Evolutionary conservation across 192 early-diverging fungal species (phyloP), one percentile per base, ranked within the genome.

Genomic region (Coemansia guatemalensis): DNA sequence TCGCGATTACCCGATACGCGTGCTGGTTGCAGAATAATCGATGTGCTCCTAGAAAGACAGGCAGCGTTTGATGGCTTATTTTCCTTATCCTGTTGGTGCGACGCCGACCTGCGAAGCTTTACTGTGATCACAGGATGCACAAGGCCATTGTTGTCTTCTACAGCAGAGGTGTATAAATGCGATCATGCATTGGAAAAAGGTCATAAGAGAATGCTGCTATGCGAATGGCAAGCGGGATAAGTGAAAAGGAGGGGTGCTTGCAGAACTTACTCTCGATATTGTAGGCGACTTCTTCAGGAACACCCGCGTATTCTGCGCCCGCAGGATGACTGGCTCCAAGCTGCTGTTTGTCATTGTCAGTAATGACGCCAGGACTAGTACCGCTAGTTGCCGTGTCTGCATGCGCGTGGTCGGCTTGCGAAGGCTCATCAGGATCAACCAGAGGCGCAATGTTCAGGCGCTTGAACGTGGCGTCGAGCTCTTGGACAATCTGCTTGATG

Each of bases 401-500:
- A 9, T 8, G 23, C 21, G 12, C 20, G 8, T 48, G 49, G 56
- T 44, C 48, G 32, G 23, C 23, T 18, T 17, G 22, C 26, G 26
- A 24, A 21, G 57, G 22, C 5, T 67, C 74, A 17, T 59, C 56
- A 14, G 49, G 27, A n/a, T 51, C 50, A 32, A 39, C 41, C 0
- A 67, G 62, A 8, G 65, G 51, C 4, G 65, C 11, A 20, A 80
- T 67, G 65, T 71, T 74, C 22, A 80, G 57, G 5, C 58, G 57
- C 25, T 35, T 65, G 39, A 79, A 75, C 1, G 73, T 76, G 18
- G 58, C 64, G 59, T 89, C 83, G 26, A 90, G 83, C 61, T 92
- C 90, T 25, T 87, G 64, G 9, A 89, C 88, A 62, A 92, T 89
- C 49, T 78, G 73, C 58, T 85, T 83, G 62, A 92, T 88, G 61